Evolutionary conservation across 805 yeast genomes (phyloP), one percentile per base, ranked within the genome.

Genomic region (Saccharomycopsis malanga): DNA sequence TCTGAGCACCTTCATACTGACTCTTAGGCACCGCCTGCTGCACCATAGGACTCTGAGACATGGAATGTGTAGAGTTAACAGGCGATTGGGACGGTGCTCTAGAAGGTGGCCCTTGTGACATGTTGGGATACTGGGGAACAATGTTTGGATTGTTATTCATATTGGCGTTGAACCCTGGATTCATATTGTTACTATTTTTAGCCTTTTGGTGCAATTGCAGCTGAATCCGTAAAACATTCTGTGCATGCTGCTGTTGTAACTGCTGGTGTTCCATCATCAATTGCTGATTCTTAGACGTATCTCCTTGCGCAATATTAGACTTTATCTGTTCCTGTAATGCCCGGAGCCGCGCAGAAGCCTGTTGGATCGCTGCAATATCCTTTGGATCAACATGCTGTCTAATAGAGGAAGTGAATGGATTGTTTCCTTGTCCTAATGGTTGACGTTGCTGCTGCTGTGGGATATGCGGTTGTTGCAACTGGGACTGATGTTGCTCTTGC

Each of bases 41-140:
- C 36, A 10, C 18, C 36, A 10, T 9, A 12, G 36, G 36, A 7
- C 17, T 9, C 12, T 12, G 30, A 9, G 30, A 9, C 7, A 27
- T 27, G 7, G 10, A 7, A 7, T 7, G 30, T n/a, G 36, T 14
- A 5, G 22, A 23, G 30, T 42, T 10, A 10, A 15, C 17, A 6
- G 20, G 34, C 17, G 24, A 44, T 18, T 36, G 14, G 15, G 49
- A 46, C 20, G 39, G 32, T n/a, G 39, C 25, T 41, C 34, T 35
- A 30, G 35, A 56, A 25, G 17, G 43, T 34, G 54, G 57, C 27
- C 55, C 59, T 20, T 42, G 53, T 38, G 49, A 55, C 30, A 48
- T 58, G 30, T 52, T 54, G 35, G 52, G 60, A 42, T 48, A 29
- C 50, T 44, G 10, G 37, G 39, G 54, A 46, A 42, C 50, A 7